A percentile compares a stretch with the other conserved stretches of the same genome.
phyloP scores from a whole-genome alignment of 2,329 filamentous ascomycete genomes.

The Passalora sequoiae region DNA sequence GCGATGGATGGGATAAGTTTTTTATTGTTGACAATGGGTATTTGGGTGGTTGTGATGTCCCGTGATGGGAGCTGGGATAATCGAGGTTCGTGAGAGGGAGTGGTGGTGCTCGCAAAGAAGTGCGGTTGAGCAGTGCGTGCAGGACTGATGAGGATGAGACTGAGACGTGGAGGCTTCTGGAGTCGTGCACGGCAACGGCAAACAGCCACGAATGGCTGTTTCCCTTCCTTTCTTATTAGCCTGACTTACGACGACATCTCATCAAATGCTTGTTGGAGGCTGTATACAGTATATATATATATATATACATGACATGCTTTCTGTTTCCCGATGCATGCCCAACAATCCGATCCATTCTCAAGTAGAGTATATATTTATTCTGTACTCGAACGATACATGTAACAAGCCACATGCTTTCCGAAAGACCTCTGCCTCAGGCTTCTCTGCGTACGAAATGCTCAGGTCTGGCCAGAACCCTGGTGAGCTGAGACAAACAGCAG shows the following conservation, averaged over 20 bases:
- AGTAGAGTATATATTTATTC: background rate
- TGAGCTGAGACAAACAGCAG: background rate
- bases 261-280: background rate
- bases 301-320: background rate
- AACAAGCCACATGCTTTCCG: background rate
- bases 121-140: background rate
- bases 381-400: background rate
- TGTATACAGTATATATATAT: too few species aligned
- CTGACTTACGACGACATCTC: background rate
- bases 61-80: background rate
- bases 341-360: background rate
- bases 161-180: too few species aligned
- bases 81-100: background rate
- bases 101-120: too few species aligned
- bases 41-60: background rate
- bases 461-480: background rate
- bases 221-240: background rate
- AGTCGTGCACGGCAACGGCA: background rate
- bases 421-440: too few species aligned
- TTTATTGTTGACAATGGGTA: background rate
- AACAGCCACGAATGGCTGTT: background rate
- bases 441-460: too few species aligned
- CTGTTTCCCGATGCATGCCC: background rate
- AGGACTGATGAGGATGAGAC: too few species aligned
- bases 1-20: background rate